Base-by-base conservation (phyloP, 352 stramenopile genomes). In the Globisporangium takayamanum region DNA sequence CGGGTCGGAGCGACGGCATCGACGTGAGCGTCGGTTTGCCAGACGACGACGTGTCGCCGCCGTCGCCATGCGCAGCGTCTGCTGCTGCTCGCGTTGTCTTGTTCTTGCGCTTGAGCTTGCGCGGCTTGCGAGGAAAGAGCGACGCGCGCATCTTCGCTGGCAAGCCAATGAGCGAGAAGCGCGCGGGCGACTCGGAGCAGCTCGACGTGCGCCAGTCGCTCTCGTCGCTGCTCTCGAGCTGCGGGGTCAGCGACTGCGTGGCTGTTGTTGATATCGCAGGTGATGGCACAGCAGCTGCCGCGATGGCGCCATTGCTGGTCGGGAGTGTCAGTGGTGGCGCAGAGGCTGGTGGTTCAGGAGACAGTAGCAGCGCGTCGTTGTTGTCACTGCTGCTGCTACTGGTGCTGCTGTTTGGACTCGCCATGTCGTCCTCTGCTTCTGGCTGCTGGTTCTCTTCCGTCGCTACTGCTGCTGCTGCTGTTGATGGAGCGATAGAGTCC, bases 121-220 rank as follows among this genome's bases (percentile, higher is more conserved):
- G 66, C 41, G 44, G 39, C 33, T 64, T 55, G 6, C 66, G 66
- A 5, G 72, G 53, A 49, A 84, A 81, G 36, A 84, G 59, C 26
- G 74, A 80, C 39, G 66, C 56, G 41, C 74, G 74, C 36, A 84
- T 68, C 46, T 73, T 78, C 2, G 57, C 64, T 1, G 74, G 74
- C 2, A 84, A 45, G 2, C 56, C 65, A n/a, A 80, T 44, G 42
- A 84, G 53, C 36, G 74, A 84, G 60, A 84, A 84, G 25, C 74
- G 69, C 42, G 62, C 36, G 5, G 61, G 28, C 49, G 59, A 50
- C 50, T 82, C 72, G 16, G 66, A 78, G 22, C 64, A 77, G 64
- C 66, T 83, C 50, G 70, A 82, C 50, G 69, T 70, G 59, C 67
- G 72, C 53, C 66, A 73, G 52, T 87, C 78, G 67, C 72, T 84